Evolutionary conservation across 306 rosid species (phyloP).

Genomic region (Ochetophila trinervis): DNA sequence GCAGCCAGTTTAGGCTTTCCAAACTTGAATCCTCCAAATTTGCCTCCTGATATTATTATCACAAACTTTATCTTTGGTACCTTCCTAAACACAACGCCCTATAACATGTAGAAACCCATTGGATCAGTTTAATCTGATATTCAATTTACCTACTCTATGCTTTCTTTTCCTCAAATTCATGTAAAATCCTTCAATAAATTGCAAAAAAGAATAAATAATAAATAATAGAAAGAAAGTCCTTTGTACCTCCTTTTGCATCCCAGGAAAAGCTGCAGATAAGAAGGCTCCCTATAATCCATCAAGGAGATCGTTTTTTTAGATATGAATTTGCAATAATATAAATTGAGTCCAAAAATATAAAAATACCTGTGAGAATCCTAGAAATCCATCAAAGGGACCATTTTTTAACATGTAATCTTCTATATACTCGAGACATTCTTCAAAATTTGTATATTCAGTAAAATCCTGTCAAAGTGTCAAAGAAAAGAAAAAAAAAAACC

Average conservation of each 20-base stretch:
- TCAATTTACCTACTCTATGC: too few species aligned
- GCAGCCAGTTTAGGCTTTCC: constrained; percentile 50
- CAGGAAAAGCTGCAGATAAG: constrained; percentile 44
- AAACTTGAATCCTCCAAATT: constrained; percentile 38
- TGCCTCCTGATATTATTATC: constrained; percentile 42
- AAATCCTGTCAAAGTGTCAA: constrained; percentile 21
- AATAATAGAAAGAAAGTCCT: too few species aligned
- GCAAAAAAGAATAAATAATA: background rate
- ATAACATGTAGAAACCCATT: background rate
- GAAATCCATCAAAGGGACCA: constrained; percentile 57
- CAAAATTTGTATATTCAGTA: constrained; percentile 29
- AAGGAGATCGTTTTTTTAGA: background rate
- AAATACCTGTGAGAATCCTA: constrained; percentile 43
- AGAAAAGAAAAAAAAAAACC: background rate
- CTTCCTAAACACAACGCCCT: constrained; percentile 50
- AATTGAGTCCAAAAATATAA: background rate
- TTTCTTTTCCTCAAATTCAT: background rate
- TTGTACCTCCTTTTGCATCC: constrained; percentile 49
- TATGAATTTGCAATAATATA: background rate
- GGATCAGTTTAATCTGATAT: too few species aligned
- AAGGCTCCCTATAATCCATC: constrained; percentile 42
- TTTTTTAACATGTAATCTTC: constrained; percentile 51
- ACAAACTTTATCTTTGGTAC: constrained; percentile 39
- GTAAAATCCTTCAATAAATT: background rate
- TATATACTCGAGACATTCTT: constrained; percentile 39